Percentiles rank a stretch among this genome's conserved stretches.
Evolutionary conservation across 768 basidiomycete genomes (phyloP).

Genomic region (Exsudoporus frostii): DNA sequence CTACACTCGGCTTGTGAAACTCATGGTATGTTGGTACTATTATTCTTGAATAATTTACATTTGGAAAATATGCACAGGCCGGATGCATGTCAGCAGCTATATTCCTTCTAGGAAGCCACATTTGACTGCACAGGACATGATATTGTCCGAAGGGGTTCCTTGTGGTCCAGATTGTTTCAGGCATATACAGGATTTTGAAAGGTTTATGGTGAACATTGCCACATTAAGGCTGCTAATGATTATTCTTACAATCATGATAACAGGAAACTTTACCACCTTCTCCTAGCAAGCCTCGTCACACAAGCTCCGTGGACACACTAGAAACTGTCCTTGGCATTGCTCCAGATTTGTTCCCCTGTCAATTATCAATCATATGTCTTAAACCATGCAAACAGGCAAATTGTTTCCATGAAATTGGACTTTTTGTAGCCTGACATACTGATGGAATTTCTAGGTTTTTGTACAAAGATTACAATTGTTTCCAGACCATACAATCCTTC

Average conservation of each 20-base stretch:
- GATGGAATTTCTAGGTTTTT: conserved; percentile 12
- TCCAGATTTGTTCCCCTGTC: conserved; percentile 49
- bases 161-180: conserved; percentile 34
- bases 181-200: conserved; percentile 23
- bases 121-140: conserved; percentile 22
- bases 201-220: conserved; percentile 14
- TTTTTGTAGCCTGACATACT: not conserved
- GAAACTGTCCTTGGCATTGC: conserved; percentile 38
- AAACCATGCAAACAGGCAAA: conserved; percentile 47
- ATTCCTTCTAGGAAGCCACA: conserved; percentile 24
- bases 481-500: conserved; percentile 16
- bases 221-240: fast-evolving
- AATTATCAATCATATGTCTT: conserved; percentile 45
- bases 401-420: not conserved
- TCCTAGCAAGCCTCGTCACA: conserved; percentile 2
- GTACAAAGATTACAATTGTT: conserved; percentile 19
- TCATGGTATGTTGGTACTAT: conserved; percentile 30
- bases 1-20: conserved; percentile 37
- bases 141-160: conserved; percentile 26
- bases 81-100: not conserved
- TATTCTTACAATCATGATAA: not conserved
- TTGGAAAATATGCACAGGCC: not conserved
- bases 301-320: conserved; percentile 22
- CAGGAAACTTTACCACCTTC: conserved; percentile 26
- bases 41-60: not conserved